Conservation (phyloP, 108 stramenopile genomes). For the Cyclotella kingstonii region DNA sequence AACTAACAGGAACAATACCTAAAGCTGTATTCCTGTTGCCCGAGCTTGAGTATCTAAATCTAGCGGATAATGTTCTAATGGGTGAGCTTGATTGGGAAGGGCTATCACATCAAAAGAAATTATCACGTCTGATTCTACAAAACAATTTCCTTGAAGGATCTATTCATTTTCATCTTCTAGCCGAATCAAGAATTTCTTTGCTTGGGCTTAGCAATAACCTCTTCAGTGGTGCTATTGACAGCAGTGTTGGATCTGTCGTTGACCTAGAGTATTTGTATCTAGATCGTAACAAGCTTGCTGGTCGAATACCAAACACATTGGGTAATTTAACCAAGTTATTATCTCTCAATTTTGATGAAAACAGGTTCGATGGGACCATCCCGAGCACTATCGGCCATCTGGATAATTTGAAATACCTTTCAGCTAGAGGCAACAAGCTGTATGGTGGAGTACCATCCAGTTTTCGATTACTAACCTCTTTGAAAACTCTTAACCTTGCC, state of each 20-base stretch:
- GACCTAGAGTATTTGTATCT: conserved; percentile 61
- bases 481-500: conserved; percentile 47
- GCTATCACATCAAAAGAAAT: conserved; percentile 13
- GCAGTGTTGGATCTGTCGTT: conserved; percentile 28
- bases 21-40: conserved; percentile 27
- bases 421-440: conserved; percentile 46
- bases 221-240: conserved; percentile 52
- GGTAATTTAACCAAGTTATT: conserved; percentile 31
- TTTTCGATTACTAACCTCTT: conserved; percentile 29
- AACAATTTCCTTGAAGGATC: conserved; percentile 38
- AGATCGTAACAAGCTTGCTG: conserved; percentile 60
- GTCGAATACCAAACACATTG: conserved; percentile 50
- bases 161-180: conserved; percentile 34
- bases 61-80: conserved; percentile 22
- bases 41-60: conserved; percentile 36
- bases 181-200: conserved; percentile 50
- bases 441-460: conserved; percentile 41
- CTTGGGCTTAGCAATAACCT: conserved; percentile 61
- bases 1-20: conserved; percentile 54
- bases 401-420: conserved; percentile 47
- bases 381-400: conserved; percentile 48
- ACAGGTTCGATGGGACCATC: conserved; percentile 45
- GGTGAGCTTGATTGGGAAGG: conserved; percentile 37
- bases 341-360: conserved; percentile 37
- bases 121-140: conserved; percentile 27